A percentile compares a stretch with the other conserved stretches of the same genome.
phyloP scores from a whole-genome alignment of 1,284 basidiomycete species.

The Ceratobasidium sp. region DNA sequence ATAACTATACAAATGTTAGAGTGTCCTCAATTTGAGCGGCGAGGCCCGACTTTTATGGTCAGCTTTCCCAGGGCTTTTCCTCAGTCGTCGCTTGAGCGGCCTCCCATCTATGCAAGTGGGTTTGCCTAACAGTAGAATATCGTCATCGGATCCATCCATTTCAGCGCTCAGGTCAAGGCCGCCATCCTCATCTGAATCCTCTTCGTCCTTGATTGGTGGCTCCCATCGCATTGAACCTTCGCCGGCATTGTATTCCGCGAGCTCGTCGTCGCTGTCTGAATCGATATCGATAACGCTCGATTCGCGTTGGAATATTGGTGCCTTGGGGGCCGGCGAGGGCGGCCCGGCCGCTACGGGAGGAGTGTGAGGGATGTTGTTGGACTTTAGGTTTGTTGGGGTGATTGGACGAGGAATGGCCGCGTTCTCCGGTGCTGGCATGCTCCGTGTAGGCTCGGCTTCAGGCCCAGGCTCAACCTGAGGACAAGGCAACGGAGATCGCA shows the following conservation, averaged over 20 bases:
- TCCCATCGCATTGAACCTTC: conserved; percentile 39
- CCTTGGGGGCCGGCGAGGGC: not conserved
- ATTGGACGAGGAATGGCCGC: not conserved
- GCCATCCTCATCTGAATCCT: not conserved
- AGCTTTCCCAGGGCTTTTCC: not conserved
- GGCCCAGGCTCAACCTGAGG: too few species aligned
- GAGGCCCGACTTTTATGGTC: not conserved
- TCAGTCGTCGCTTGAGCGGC: not conserved
- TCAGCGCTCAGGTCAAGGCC: conserved; percentile 5
- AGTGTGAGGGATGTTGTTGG: not conserved
- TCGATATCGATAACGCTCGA: conserved; percentile 38
- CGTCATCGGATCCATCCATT: conserved; percentile 5
- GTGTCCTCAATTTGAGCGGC: not conserved
- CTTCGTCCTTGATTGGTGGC: conserved; percentile 29
- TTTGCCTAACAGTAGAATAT: not conserved
- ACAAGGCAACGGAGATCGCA: not conserved
- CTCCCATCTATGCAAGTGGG: conserved; percentile 5
- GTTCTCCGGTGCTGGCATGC: not conserved
- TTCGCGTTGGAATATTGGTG: conserved; percentile 11
- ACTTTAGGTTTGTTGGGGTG: not conserved
- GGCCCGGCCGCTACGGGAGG: not conserved
- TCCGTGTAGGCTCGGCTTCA: not conserved
- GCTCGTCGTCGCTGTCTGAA: conserved; percentile 36
- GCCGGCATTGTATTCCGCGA: conserved; percentile 13
- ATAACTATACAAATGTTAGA: not conserved